phyloP scores from a whole-genome alignment of 352 stramenopile genomes.

The Vaucheria bursata region DNA sequence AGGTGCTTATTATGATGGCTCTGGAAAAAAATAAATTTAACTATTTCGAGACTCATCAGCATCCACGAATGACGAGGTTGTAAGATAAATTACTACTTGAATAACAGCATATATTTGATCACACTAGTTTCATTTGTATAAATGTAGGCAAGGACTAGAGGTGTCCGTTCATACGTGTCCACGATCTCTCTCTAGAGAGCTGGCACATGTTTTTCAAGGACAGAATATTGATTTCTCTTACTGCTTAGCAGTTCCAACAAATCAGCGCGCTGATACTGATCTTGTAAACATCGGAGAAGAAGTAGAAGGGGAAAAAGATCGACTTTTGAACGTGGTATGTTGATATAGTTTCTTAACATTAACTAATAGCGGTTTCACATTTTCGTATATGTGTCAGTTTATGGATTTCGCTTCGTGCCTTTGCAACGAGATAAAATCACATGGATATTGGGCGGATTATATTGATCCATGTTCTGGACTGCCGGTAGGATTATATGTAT shows the following conservation, averaged over 20 bases:
- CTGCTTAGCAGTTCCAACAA: constrained; percentile 68
- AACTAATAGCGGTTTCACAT: neutral
- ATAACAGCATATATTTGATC: neutral
- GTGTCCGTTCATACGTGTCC: constrained; percentile 46
- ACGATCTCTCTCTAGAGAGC: constrained; percentile 22
- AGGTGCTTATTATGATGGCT: no score
- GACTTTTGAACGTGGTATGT: constrained; percentile 74
- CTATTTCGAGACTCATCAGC: constrained; percentile 2
- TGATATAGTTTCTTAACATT: no score
- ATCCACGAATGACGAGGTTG: constrained; percentile 5
- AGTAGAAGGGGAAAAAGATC: constrained; percentile 86
- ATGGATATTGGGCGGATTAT: constrained; percentile 86
- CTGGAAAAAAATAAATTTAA: no score
- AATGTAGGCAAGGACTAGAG: constrained; percentile 10
- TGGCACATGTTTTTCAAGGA: constrained; percentile 29
- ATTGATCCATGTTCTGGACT: constrained; percentile 93
- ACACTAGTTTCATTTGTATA: neutral
- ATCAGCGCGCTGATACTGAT: constrained; percentile 82
- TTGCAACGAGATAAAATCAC: constrained; percentile 61
- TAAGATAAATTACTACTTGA: neutral
- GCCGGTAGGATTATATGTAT: constrained; percentile 88
- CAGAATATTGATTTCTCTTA: constrained; percentile 13
- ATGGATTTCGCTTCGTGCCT: constrained; percentile 77
- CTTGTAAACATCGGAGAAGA: constrained; percentile 83
- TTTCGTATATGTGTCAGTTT: constrained; percentile 56